These are phyloP conservation scores for Moesziomyces antarcticus DNA, from an alignment of 1,284 basidiomycete genomes.

Conservation along the genomic window DNA sequence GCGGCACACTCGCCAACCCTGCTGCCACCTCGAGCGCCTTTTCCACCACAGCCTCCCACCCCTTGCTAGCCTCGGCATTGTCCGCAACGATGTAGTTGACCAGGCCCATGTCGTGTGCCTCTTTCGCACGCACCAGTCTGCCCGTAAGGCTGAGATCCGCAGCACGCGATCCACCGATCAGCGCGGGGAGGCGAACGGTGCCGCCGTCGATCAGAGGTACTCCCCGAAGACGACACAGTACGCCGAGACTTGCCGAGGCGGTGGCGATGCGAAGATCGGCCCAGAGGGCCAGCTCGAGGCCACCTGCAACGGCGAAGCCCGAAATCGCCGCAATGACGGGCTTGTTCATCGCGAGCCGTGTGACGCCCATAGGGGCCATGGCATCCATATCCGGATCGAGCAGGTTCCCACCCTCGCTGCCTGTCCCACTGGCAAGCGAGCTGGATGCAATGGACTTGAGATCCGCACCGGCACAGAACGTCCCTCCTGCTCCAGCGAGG, in stretches of 20 bases:
- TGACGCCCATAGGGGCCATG: conserved; percentile 39
- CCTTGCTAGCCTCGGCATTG: neutral
- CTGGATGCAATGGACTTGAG: conserved; percentile 26
- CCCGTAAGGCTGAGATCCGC: conserved; percentile 34
- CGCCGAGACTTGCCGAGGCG: conserved; percentile 17
- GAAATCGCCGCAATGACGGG: conserved; percentile 41
- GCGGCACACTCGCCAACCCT: conserved; percentile 23
- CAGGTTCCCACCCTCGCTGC: conserved; percentile 9
- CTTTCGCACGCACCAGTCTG: conserved; percentile 20
- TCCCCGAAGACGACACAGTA: conserved; percentile 37
- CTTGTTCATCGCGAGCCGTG: conserved; percentile 40
- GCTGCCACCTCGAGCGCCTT: conserved; percentile 28
- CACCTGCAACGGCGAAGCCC: conserved; percentile 44
- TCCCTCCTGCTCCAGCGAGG: conserved; percentile 22
- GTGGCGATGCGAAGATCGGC: conserved; percentile 37
- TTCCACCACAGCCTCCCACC: conserved; percentile 10
- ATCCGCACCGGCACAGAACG: conserved; percentile 44
- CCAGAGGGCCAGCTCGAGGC: conserved; percentile 41
- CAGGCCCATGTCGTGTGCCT: conserved; percentile 30
- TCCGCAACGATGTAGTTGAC: conserved; percentile 28
- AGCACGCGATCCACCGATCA: conserved; percentile 33
- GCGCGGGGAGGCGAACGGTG: conserved; percentile 28
- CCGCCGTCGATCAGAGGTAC: conserved; percentile 48
- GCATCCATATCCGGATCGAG: conserved; percentile 43
- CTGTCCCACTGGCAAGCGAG: neutral